phyloP scores from a whole-genome alignment of 805 yeast species.

The Tetrapisispora taiwanensis region DNA sequence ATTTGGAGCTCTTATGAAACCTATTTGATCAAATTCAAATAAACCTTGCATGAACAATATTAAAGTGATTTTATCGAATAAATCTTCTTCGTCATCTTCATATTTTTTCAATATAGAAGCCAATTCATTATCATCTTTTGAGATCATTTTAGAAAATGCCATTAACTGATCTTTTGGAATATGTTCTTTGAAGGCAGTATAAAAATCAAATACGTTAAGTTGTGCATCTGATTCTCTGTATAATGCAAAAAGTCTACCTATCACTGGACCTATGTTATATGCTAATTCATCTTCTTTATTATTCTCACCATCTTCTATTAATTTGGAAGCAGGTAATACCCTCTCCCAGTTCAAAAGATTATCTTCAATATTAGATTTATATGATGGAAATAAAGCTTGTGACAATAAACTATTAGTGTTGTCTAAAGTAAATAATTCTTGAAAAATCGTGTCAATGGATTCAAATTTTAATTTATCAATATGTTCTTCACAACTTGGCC shows the following conservation, averaged over 20 bases:
- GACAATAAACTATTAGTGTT: conserved; percentile 25
- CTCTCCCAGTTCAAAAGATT: conserved; percentile 25
- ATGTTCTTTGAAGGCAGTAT: conserved; percentile 46
- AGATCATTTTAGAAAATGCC: conserved; percentile 17
- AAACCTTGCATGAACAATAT: conserved; percentile 71
- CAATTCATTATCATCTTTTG: conserved; percentile 21
- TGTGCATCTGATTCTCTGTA: conserved; percentile 70
- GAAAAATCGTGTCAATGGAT: conserved; percentile 26
- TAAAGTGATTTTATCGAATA: conserved; percentile 55
- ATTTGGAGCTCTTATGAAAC: conserved; percentile 52
- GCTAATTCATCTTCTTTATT: conserved; percentile 21
- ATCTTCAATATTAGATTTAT: conserved; percentile 25
- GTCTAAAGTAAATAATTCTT: conserved; percentile 27
- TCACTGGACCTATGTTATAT: conserved; percentile 39
- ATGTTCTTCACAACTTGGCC: conserved; percentile 20
- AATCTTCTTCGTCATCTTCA: conserved; percentile 21
- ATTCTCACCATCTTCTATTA: conserved; percentile 1
- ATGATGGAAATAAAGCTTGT: conserved; percentile 25
- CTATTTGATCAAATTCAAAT: conserved; percentile 58
- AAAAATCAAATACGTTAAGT: conserved; percentile 61
- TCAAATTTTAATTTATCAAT: conserved; percentile 19
- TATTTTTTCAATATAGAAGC: conserved; percentile 17
- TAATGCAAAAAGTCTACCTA: conserved; percentile 50
- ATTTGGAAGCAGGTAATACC: conserved; percentile 10
- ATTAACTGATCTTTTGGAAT: conserved; percentile 29